Evolutionary conservation across 108 stramenopile species (phyloP).

Genomic region (Nitzschia sp.): DNA sequence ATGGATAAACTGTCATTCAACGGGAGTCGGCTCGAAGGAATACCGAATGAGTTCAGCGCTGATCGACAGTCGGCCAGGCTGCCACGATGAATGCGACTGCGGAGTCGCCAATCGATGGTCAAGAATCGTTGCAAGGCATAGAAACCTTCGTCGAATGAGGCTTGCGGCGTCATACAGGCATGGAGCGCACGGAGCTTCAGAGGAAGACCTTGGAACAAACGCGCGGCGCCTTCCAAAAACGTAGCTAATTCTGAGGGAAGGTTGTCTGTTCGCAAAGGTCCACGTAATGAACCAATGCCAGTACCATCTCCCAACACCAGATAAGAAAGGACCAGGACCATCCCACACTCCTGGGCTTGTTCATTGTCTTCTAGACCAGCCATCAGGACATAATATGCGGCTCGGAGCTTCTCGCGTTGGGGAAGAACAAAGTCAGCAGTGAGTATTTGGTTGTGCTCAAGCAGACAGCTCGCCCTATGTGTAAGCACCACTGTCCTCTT

Average conservation of each 20-base stretch:
- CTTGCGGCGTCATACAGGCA: background rate
- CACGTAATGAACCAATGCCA: background rate
- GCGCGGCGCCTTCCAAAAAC: background rate
- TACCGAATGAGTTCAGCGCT: slow-evolving; percentile 26
- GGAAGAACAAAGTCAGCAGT: background rate
- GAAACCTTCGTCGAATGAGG: background rate
- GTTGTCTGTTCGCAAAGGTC: background rate
- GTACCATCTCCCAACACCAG: too few species aligned
- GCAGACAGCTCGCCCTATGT: too few species aligned
- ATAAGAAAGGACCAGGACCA: slow-evolving; percentile 1
- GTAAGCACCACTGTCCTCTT: too few species aligned
- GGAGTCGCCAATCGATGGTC: too few species aligned
- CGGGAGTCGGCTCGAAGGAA: slow-evolving; percentile 22
- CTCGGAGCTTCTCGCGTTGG: background rate
- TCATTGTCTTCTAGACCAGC: slow-evolving; percentile 12
- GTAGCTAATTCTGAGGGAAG: too few species aligned
- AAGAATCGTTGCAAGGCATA: background rate
- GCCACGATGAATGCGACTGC: slow-evolving; percentile 23
- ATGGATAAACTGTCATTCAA: slow-evolving; percentile 4
- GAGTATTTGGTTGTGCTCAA: too few species aligned
- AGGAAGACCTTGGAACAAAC: background rate
- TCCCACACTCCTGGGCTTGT: background rate
- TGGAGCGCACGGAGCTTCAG: background rate
- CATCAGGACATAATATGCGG: background rate
- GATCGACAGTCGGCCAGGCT: slow-evolving; percentile 28